phyloP scores from a whole-genome alignment of 2,329 filamentous ascomycete genomes.

The Alternaria hordeiaustralica region DNA sequence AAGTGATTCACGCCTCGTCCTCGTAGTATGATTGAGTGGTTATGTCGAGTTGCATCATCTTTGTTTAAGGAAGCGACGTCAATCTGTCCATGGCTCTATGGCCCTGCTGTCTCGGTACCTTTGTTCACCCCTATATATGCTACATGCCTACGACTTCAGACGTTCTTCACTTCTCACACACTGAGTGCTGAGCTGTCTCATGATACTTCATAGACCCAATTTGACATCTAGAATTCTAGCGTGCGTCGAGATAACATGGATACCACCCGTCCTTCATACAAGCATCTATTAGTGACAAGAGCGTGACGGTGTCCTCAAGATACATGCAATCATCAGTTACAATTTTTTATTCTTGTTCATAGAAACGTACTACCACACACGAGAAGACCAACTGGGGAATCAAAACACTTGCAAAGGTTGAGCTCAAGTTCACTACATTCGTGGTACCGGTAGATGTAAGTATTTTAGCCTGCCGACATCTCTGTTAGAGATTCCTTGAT shows the following conservation, averaged over 20 bases:
- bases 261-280: background rate
- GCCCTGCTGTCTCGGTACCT: background rate
- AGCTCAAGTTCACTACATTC: constrained; percentile 17
- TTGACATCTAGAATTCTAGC: background rate
- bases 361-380: background rate
- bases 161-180: too few species aligned
- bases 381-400: background rate
- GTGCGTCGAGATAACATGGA: background rate
- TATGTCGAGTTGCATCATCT: fast-evolving
- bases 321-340: background rate
- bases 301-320: background rate
- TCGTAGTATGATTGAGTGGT: fast-evolving
- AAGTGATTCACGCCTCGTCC: too few species aligned
- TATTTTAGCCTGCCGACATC: constrained; percentile 18
- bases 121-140: background rate
- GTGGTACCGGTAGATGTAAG: constrained; percentile 13
- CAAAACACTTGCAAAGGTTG: constrained; percentile 7
- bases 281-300: background rate
- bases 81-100: background rate
- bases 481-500: constrained; percentile 17
- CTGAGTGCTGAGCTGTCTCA: background rate
- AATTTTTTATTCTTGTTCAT: constrained; percentile 3
- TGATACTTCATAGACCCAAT: fast-evolving
- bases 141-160: background rate
- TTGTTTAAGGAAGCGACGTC: background rate